These are phyloP conservation scores for Aciculosporium take DNA, from an alignment of 2,329 filamentous ascomycete species.

Conservation along the genomic window DNA sequence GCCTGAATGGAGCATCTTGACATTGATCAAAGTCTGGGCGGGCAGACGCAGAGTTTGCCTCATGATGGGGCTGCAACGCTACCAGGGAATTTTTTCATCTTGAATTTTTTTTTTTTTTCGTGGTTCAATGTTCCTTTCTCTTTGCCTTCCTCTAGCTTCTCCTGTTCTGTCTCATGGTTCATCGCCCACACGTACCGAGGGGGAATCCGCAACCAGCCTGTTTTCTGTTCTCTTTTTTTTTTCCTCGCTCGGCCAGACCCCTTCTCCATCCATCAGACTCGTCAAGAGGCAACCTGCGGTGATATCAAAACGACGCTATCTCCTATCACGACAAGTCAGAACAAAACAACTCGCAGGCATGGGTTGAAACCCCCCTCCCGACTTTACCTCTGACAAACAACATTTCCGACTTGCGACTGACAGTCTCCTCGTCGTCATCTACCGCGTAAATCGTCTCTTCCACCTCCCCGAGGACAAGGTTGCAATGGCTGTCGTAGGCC, in stretches of 20 bases:
- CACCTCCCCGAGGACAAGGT: conserved; percentile 87
- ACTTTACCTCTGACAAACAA: conserved; percentile 76
- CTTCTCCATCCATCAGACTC: neutral
- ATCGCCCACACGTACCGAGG: neutral
- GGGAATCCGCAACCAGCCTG: too few relatives aligned
- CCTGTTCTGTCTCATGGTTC: neutral
- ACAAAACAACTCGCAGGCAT: neutral
- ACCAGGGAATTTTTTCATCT: neutral
- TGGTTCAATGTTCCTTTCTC: neutral
- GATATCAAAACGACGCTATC: conserved; percentile 63
- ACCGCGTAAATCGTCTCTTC: conserved; percentile 94
- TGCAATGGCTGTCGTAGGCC: conserved; percentile 99
- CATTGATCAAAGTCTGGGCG: neutral
- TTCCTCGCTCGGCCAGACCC: neutral
- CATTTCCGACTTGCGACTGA: conserved; percentile 98
- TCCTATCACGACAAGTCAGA: conserved; percentile 26
- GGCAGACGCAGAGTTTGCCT: too few relatives aligned
- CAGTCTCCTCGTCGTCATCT: conserved; percentile 85
- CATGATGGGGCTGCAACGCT: neutral
- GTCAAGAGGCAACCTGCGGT: conserved; percentile 36
- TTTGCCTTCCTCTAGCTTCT: neutral
- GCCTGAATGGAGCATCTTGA: neutral
- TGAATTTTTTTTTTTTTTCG: neutral
- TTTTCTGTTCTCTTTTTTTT: too few relatives aligned
- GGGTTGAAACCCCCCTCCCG: conserved; percentile 38